Conservation (phyloP, 352 stramenopile genomes). For the Phytopythium kandeliae region DNA sequence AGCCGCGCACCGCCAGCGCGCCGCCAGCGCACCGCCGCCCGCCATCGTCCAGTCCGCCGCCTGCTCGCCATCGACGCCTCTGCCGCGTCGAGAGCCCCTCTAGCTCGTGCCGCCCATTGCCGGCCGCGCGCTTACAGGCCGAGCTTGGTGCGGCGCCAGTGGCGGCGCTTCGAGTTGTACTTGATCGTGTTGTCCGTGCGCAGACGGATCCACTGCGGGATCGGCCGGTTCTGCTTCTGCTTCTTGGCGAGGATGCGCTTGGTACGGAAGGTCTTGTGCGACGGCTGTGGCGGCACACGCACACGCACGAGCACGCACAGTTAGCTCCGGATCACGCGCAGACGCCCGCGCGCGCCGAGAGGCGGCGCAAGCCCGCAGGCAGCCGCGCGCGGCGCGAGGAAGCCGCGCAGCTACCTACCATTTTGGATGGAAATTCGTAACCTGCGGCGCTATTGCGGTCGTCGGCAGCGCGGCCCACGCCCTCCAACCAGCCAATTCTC, state of each 20-base stretch:
- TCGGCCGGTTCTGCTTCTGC: conserved; percentile 99
- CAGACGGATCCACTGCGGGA: conserved; percentile 99
- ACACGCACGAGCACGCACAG: background rate
- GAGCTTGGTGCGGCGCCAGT: conserved; percentile 99
- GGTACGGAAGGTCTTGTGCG: conserved; percentile 99
- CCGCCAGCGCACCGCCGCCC: background rate
- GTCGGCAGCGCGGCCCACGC: background rate
- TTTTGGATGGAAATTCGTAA: conserved; percentile 11
- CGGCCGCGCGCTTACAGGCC: conserved; percentile 92
- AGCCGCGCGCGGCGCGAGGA: background rate
- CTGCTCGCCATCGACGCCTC: background rate
- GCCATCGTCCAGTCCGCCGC: background rate
- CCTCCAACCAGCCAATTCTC: conserved; percentile 8
- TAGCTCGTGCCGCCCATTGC: conserved; percentile 5
- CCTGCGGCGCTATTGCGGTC: conserved; percentile 1
- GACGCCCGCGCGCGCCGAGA: background rate
- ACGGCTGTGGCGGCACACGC: conserved; percentile 71
- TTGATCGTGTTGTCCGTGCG: conserved; percentile 99
- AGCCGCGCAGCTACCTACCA: conserved; percentile 4
- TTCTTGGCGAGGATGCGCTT: conserved; percentile 99
- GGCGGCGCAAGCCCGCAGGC: too few relatives aligned
- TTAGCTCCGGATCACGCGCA: background rate
- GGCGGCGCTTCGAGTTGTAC: conserved; percentile 99
- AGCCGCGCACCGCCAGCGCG: background rate
- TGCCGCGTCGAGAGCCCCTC: background rate